Percentiles rank a stretch among this genome's conserved stretches.
Conservation (phyloP, 306 rosid species). For the Prunus dulcis region DNA sequence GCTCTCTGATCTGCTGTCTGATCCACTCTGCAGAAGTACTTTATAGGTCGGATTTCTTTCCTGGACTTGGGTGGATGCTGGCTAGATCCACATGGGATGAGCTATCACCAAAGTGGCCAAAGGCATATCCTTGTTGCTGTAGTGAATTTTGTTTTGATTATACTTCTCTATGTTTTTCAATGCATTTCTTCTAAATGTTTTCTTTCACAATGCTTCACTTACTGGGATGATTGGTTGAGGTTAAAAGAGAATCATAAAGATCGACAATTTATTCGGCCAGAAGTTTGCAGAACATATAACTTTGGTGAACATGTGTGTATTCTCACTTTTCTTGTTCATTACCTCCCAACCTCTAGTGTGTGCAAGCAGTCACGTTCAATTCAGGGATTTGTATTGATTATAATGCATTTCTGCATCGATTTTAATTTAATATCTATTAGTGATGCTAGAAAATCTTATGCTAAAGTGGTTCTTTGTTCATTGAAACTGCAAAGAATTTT, state of each 20-base stretch:
- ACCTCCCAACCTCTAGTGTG: neutral
- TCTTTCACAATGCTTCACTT: slow-evolving; percentile 81
- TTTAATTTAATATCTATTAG: neutral
- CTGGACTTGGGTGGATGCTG: slow-evolving; percentile 98
- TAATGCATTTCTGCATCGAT: neutral
- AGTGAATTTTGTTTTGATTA: slow-evolving; percentile 23
- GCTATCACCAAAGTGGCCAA: slow-evolving; percentile 99
- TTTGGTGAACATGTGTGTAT: slow-evolving; percentile 88
- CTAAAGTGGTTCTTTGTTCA: neutral
- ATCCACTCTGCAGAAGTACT: slow-evolving; percentile 61
- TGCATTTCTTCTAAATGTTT: slow-evolving; percentile 29
- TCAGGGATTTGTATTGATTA: neutral
- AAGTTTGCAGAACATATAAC: slow-evolving; percentile 96
- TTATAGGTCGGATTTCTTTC: slow-evolving; percentile 95
- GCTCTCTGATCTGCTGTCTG: slow-evolving; percentile 10
- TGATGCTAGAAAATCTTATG: neutral
- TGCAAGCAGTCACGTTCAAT: neutral
- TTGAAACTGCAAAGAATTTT: neutral
- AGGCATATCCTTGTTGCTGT: slow-evolving; percentile 86
- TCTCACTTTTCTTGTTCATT: slow-evolving; percentile 12
- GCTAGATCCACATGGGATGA: slow-evolving; percentile 85
- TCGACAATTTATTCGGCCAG: slow-evolving; percentile 91
- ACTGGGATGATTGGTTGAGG: slow-evolving; percentile 99
- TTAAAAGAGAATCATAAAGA: slow-evolving; percentile 78
- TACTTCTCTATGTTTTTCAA: slow-evolving; percentile 19